Base-by-base conservation (phyloP, 2,329 filamentous ascomycete genomes). In the Cytospora piceae region DNA sequence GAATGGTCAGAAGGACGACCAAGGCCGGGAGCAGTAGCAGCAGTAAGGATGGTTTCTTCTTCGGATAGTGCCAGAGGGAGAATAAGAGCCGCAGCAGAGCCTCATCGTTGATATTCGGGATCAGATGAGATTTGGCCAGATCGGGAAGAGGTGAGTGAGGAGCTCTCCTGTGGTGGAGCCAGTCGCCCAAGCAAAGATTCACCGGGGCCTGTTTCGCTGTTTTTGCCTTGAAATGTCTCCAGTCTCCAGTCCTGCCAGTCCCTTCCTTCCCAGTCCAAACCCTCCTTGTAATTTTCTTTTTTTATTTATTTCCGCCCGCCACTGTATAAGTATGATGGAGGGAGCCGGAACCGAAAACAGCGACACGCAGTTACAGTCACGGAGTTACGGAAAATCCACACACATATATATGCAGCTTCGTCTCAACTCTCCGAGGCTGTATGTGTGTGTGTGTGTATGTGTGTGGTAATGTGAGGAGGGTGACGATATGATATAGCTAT, bases 71-170 rank as follows among this genome's bases (percentile, higher is more conserved):
- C 62, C 51, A 39, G 37, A 58, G 58, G 58, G 46, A 55, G 52
- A 65, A 49, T 53, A 54, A 54, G 54, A 57, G 55, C 53, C 46
- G 64, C 63, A 65, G 64, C 63, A 65, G 63, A 62, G 63, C 63
- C 63, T 66, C 58, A 62, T 51, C 31, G 58, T 59, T 39, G 62
- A 52, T 37, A 37, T 60, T 59, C 49, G 56, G 62, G n/a, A 63
- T 42, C 57, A 54, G 63, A 58, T 60, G 56, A 55, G 63, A 64
- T 37, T 64, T 54, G 56, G 56, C 63, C 57, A 64, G 63, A 64
- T 64, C 63, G 63, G 63, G 63, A 63, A 64, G 63, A 64, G 63
- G 51, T 51, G 34, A 37, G 34, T 37, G 56, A 64, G 63, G 57
- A 55, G 57, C 51, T 60, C 56, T 60, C 39, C 57, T 55, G 63